Conservation (phyloP, 2,329 filamentous ascomycete species). For the Talaromyces sp. region DNA sequence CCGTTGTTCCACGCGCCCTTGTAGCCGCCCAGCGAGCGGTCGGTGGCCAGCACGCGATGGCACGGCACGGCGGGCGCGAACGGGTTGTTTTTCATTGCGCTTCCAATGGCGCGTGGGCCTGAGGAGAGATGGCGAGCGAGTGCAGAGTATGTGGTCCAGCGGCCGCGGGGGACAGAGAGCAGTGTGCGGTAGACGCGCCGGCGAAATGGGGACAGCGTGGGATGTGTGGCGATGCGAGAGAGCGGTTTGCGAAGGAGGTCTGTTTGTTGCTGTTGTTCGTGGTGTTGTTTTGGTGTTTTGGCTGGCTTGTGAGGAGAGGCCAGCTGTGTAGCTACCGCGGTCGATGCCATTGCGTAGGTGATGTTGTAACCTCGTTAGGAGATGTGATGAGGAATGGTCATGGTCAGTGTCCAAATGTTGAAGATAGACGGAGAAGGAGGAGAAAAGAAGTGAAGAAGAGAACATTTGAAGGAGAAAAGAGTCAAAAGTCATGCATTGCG, state of each 20-base stretch:
- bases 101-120: slow-evolving; percentile 72
- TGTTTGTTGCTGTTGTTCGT: slow-evolving; percentile 3
- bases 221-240: slow-evolving; percentile 39
- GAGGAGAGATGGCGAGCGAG: slow-evolving; percentile 65
- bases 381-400: background rate
- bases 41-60: slow-evolving; percentile 72
- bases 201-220: slow-evolving; percentile 48
- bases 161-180: slow-evolving; percentile 70
- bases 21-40: slow-evolving; percentile 55
- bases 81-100: slow-evolving; percentile 70
- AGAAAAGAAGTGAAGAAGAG: background rate
- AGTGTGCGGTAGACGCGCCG: slow-evolving; percentile 63
- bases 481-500: slow-evolving; percentile 32
- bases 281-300: background rate
- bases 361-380: background rate
- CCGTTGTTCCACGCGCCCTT: slow-evolving; percentile 46
- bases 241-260: slow-evolving; percentile 24
- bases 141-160: slow-evolving; percentile 72
- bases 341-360: background rate
- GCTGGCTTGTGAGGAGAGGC: background rate
- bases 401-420: background rate
- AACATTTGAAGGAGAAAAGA: slow-evolving; percentile 48
- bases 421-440: background rate
- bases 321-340: background rate
- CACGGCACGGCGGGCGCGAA: slow-evolving; percentile 80